Conservation (phyloP, 768 basidiomycete genomes). For the Agaricus blazei region DNA sequence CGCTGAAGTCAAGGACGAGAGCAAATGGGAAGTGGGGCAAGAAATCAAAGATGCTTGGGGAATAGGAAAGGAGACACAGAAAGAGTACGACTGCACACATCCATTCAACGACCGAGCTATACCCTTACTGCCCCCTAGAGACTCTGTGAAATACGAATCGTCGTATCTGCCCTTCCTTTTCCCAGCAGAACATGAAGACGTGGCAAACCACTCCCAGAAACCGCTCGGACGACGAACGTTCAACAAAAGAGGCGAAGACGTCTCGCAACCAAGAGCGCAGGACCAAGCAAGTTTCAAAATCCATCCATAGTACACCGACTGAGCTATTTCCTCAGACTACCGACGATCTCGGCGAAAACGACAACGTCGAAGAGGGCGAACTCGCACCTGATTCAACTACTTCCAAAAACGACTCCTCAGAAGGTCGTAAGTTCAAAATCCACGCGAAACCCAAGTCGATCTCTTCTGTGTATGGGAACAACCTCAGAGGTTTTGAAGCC, state of each 20-base stretch:
- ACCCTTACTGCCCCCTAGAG: conserved; percentile 1
- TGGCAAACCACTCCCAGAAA: neutral
- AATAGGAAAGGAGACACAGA: neutral
- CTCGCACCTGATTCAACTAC: neutral
- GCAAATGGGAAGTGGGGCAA: conserved; percentile 15
- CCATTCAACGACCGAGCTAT: neutral
- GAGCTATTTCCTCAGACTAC: neutral
- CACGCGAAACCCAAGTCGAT: conserved; percentile 23
- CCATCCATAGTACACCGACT: neutral
- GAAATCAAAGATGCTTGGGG: conserved; percentile 15
- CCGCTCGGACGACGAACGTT: conserved; percentile 45
- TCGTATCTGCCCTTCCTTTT: conserved; percentile 16
- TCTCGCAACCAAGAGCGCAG: conserved; percentile 11
- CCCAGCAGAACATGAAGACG: conserved; percentile 6
- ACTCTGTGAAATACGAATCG: conserved; percentile 10
- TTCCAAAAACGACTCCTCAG: neutral
- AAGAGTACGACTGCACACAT: neutral
- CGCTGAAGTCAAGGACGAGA: conserved; percentile 14
- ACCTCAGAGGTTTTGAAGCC: conserved; percentile 16
- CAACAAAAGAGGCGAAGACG: conserved; percentile 39
- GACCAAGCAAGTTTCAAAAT: conserved; percentile 12
- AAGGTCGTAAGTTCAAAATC: conserved; percentile 17
- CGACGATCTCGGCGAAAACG: neutral
- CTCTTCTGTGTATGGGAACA: conserved; percentile 18
- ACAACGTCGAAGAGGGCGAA: neutral